A percentile compares a stretch with the other conserved stretches of the same genome.
Conservation (phyloP, 371 early-diverging fungal species). For the Syncephalastrum sp. region DNA sequence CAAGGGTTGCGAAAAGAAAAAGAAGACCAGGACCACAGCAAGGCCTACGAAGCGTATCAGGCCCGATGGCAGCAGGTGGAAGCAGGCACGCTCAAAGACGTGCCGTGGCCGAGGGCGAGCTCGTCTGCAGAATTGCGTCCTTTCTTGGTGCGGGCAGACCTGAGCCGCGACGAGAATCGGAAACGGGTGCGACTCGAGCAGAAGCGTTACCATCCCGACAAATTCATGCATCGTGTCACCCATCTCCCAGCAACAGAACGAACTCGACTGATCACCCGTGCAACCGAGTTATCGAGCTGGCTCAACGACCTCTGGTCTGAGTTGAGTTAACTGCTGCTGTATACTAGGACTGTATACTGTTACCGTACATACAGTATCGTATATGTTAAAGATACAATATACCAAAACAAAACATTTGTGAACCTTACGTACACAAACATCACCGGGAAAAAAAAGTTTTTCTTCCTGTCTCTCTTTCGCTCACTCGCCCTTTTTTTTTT, state of each 20-base stretch:
- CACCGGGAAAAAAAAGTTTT: no score
- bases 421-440: no score
- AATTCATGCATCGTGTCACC: conserved; percentile 36
- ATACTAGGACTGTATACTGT: no score
- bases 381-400: no score
- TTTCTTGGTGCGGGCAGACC: conserved; percentile 20
- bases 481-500: conserved; percentile 1
- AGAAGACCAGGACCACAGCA: conserved; percentile 5
- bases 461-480: not conserved
- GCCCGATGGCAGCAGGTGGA: conserved; percentile 29
- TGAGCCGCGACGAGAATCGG: conserved; percentile 14
- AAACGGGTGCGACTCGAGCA: conserved; percentile 44
- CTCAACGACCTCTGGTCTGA: conserved; percentile 40
- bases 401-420: no score
- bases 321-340: not conserved
- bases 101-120: conserved; percentile 40
- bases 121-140: conserved; percentile 3
- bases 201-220: conserved; percentile 47
- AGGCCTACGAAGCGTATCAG: conserved; percentile 11
- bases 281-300: conserved; percentile 41
- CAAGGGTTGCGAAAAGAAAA: conserved; percentile 14
- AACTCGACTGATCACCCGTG: conserved; percentile 16
- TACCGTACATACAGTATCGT: no score
- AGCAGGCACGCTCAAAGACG: conserved; percentile 18
- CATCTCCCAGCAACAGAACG: conserved; percentile 28